Conservation (phyloP, 345 rosid species). For the Melaleuca quinquenervia region DNA sequence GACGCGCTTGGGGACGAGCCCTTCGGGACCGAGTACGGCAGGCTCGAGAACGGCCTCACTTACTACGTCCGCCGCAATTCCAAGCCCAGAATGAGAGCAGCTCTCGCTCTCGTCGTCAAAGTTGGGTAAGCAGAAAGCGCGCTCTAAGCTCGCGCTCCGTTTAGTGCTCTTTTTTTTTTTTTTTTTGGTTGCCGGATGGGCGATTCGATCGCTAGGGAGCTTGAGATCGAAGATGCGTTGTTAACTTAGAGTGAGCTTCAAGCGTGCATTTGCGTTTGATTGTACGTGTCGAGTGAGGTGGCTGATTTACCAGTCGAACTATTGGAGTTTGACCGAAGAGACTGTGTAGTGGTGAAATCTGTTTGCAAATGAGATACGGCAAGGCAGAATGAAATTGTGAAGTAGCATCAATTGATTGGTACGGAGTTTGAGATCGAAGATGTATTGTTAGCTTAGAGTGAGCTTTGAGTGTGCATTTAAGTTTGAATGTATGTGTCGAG, state of each 20-base stretch:
- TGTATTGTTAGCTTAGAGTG: not conserved
- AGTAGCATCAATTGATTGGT: not conserved
- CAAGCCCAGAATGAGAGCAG: constrained; percentile 86
- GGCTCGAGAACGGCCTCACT: constrained; percentile 71
- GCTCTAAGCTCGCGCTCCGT: not conserved
- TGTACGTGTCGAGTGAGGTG: not conserved
- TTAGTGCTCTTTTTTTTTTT: not conserved
- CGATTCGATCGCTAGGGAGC: not conserved
- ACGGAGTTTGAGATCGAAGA: not conserved
- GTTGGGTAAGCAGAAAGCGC: constrained; percentile 36
- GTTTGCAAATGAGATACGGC: not conserved
- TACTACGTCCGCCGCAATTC: constrained; percentile 83
- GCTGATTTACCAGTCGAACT: not conserved
- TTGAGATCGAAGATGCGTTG: not conserved
- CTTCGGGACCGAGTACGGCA: constrained; percentile 65
- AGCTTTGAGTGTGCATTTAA: not conserved
- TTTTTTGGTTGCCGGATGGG: not conserved
- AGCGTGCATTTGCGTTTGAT: not conserved
- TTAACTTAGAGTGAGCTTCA: not conserved
- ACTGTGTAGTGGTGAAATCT: not conserved
- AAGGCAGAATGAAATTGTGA: not conserved
- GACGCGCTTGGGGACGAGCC: constrained; percentile 46
- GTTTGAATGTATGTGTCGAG: not conserved
- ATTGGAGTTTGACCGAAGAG: not conserved
- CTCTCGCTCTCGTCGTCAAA: constrained; percentile 79